These are phyloP conservation scores for Bimuria novae-zelandiae DNA, from an alignment of 2,329 filamentous ascomycete genomes.

Conservation along the genomic window DNA sequence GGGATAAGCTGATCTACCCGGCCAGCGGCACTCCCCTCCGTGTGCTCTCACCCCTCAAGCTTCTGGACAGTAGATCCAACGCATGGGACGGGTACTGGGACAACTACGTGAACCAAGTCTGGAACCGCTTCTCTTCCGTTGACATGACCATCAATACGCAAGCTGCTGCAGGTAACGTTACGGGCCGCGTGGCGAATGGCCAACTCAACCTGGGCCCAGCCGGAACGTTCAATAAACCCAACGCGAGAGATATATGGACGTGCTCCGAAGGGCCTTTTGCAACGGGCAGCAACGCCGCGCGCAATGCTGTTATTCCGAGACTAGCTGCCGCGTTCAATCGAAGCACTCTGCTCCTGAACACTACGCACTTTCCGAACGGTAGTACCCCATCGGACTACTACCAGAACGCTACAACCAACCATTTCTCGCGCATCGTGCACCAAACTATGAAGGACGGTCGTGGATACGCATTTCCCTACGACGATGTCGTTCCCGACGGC, in stretches of 20 bases:
- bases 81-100: constrained; percentile 59
- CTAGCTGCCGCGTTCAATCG: constrained; percentile 77
- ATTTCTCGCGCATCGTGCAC: constrained; percentile 67
- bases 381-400: constrained; percentile 40
- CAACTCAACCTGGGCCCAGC: constrained; percentile 50
- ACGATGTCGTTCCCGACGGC: constrained; percentile 66
- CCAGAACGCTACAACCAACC: constrained; percentile 50
- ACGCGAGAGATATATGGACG: constrained; percentile 65
- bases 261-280: constrained; percentile 68
- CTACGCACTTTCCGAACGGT: constrained; percentile 46
- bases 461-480: constrained; percentile 71
- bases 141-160: constrained; percentile 68
- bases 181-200: constrained; percentile 52
- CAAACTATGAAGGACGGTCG: constrained; percentile 61
- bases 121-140: constrained; percentile 51
- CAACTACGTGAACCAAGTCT: constrained; percentile 58
- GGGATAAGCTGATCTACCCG: constrained; percentile 63
- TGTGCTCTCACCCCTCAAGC: constrained; percentile 52
- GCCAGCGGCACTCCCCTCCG: constrained; percentile 45
- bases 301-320: constrained; percentile 69
- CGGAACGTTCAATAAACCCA: constrained; percentile 60
- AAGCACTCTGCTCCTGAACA: constrained; percentile 66
- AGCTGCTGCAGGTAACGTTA: constrained; percentile 59
- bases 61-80: constrained; percentile 50
- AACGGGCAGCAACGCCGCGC: constrained; percentile 46